Evolutionary conservation across 139 green algal genomes (phyloP).

Genomic region (Asterochloris erici): DNA sequence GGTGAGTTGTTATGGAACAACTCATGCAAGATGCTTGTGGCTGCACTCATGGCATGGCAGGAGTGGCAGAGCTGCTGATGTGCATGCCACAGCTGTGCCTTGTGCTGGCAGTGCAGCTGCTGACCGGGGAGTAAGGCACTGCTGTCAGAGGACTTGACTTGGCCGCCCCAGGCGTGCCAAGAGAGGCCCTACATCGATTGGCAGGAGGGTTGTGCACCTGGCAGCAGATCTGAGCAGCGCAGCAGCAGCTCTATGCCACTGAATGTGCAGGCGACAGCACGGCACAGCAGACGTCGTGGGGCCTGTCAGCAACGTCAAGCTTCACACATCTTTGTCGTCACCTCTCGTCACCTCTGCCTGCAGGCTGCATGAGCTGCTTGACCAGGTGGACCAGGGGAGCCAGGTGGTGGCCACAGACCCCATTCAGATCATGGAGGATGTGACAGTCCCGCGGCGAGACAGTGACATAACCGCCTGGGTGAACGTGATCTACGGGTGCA

Average conservation of each 20-base stretch:
- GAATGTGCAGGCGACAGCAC: neutral
- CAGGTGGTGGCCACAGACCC: slow-evolving; percentile 80
- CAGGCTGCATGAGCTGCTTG: slow-evolving; percentile 79
- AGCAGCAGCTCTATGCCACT: too few relatives aligned
- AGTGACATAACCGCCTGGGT: slow-evolving; percentile 93
- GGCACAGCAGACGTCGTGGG: neutral
- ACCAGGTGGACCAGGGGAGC: slow-evolving; percentile 63
- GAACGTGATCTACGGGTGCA: slow-evolving; percentile 99
- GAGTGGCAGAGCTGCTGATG: too few relatives aligned
- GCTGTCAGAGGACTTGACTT: too few relatives aligned
- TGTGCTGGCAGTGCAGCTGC: too few relatives aligned
- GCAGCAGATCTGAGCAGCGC: too few relatives aligned
- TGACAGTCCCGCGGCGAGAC: slow-evolving; percentile 78
- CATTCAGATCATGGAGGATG: slow-evolving; percentile 87
- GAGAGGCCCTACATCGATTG: too few relatives aligned
- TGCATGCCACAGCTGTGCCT: neutral
- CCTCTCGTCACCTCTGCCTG: neutral
- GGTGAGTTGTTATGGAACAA: slow-evolving; percentile 1
- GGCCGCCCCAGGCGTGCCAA: too few relatives aligned
- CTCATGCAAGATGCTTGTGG: too few relatives aligned
- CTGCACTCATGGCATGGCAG: too few relatives aligned
- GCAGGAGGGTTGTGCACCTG: too few relatives aligned
- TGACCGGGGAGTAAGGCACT: too few relatives aligned
- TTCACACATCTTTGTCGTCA: too few relatives aligned
- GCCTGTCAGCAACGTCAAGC: neutral